A percentile compares a stretch with the other conserved stretches of the same genome.
phyloP scores from a whole-genome alignment of 139 green algal genomes.

The Pedinophyceae sp. region DNA sequence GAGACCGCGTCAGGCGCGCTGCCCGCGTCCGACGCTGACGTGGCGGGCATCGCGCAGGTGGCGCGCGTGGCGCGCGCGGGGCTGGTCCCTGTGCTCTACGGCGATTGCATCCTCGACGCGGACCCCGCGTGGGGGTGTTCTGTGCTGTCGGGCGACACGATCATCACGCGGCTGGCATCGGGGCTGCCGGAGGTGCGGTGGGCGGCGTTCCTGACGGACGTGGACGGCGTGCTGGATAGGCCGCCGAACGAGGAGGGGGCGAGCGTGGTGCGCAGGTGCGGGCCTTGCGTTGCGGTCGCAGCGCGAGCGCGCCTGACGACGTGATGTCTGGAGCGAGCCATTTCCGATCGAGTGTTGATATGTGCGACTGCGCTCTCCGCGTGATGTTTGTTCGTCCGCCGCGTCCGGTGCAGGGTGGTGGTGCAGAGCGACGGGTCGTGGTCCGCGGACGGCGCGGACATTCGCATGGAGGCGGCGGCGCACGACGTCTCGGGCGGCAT shows the following conservation, averaged over 20 bases:
- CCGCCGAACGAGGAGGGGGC: background rate
- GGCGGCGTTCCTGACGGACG: slow-evolving; percentile 1
- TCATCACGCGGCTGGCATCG: background rate
- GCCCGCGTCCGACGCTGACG: too few species aligned
- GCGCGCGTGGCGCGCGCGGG: background rate
- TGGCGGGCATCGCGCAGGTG: background rate
- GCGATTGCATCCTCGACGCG: background rate
- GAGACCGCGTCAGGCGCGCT: background rate
- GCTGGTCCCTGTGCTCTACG: slow-evolving; percentile 4
- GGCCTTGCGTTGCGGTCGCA: too few species aligned
- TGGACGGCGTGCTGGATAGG: background rate
- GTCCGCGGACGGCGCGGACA: background rate
- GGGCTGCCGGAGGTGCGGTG: background rate
- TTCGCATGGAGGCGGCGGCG: background rate
- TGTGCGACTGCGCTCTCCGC: too few species aligned
- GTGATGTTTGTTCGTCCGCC: too few species aligned
- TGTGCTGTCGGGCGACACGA: slow-evolving; percentile 1
- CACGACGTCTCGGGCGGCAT: slow-evolving; percentile 8
- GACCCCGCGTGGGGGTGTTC: background rate
- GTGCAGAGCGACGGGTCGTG: too few species aligned
- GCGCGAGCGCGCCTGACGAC: too few species aligned
- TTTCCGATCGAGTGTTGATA: too few species aligned
- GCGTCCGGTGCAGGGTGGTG: too few species aligned
- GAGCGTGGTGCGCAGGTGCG: background rate
- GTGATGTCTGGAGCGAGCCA: too few species aligned